These are phyloP conservation scores for Ottelia alismoides DNA, from an alignment of 106 monocot genomes.

Conservation along the genomic window DNA sequence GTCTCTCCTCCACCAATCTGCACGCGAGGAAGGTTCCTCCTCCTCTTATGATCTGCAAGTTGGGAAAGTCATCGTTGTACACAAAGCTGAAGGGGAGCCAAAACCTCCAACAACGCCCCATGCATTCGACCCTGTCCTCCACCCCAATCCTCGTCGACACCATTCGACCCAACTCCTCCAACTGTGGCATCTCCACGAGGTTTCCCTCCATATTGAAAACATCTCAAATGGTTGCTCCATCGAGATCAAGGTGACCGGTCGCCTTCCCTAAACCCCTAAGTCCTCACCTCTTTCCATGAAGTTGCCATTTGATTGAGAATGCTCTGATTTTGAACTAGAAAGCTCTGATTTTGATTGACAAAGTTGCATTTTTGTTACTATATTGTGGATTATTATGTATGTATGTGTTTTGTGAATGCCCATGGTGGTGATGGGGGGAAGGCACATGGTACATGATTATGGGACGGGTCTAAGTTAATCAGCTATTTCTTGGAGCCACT, in stretches of 20 bases:
- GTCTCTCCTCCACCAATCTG: too few relatives aligned
- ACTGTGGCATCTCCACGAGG: slow-evolving; percentile 64
- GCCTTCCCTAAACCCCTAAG: too few relatives aligned
- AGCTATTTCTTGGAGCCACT: slow-evolving; percentile 88
- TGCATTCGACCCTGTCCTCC: slow-evolving; percentile 62
- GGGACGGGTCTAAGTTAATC: slow-evolving; percentile 56
- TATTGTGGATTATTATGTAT: neutral
- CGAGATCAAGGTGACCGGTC: slow-evolving; percentile 86
- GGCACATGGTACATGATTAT: slow-evolving; percentile 66
- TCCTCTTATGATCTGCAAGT: too few relatives aligned
- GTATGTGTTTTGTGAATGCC: slow-evolving; percentile 89
- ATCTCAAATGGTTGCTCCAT: slow-evolving; percentile 71
- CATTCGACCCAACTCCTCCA: slow-evolving; percentile 45
- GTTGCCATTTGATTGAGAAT: too few relatives aligned
- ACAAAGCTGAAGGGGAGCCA: slow-evolving; percentile 49
- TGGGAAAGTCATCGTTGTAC: slow-evolving; percentile 60
- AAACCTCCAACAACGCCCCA: slow-evolving; percentile 55
- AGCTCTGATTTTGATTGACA: too few relatives aligned
- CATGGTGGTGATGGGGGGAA: slow-evolving; percentile 77
- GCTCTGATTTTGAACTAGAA: too few relatives aligned
- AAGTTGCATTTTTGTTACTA: too few relatives aligned
- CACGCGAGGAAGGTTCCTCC: too few relatives aligned
- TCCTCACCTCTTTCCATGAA: too few relatives aligned
- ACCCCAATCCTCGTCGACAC: slow-evolving; percentile 60
- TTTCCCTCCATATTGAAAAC: slow-evolving; percentile 73